Evolutionary conservation across 225 moss, liverwort and hornwort genomes (phyloP), one percentile per base, ranked within the genome.

Genomic region (Sphagnum contortum): DNA sequence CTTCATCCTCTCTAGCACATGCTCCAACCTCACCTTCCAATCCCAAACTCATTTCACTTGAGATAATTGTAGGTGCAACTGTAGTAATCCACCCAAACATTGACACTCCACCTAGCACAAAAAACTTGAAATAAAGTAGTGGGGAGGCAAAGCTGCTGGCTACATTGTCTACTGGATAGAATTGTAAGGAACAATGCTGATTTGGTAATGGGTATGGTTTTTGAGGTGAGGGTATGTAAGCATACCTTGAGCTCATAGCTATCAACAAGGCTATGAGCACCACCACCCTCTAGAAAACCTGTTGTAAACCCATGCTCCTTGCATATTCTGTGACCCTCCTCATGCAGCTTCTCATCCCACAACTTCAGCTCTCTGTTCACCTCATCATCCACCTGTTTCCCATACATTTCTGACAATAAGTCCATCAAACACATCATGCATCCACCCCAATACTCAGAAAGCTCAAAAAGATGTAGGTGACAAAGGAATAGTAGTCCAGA

Each of bases 221-320:
- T 29, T 29, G 29, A 29, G 29, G 29, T 29, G 29, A 29, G 29
- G 29, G 29, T 29, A 29, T 29, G 29, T 29, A 29, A 29, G 29
- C 29, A 29, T 64, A 95, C 94, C 91, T 95, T 95, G 14, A 92
- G 91, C 75, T 95, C 94, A 64, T 95, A 95, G 66, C 94, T 84
- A 65, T 92, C 94, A 56, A 95, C 89, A 72, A 95, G 51, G 74
- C 91, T 91, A 70, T 95, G 94, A 57, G 88, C 86, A 62, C 83
- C 87, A 69, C 91, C 89, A 44, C 80, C 85, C 82, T 95, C 94
- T 59, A 92, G 80, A 69, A 95, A 92, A 9, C 94, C 94, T 4
- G 94, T 89, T 44, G 88, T 89, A 53, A 95, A 88, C 49, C 59
- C 68, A 64, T 95, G 89, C 69, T 84, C 88, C 64, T 74, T 71